Evolutionary conservation across 129 eudicot species (phyloP).

Genomic region (Cynara cardunculus): DNA sequence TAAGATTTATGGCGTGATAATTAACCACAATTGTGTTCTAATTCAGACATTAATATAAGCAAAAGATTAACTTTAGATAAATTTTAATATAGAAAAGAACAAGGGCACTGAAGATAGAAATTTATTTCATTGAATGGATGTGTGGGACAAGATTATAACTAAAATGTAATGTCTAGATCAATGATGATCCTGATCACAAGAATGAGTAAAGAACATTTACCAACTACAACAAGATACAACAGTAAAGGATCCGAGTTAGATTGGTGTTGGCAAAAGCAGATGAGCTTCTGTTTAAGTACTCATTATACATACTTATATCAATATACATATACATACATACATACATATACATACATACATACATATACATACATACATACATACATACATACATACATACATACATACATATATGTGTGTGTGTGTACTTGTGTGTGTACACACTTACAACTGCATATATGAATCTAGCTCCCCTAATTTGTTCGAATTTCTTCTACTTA

Average conservation of each 20-base stretch:
- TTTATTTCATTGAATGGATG: too few relatives aligned
- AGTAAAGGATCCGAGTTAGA: neutral
- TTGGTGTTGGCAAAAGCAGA: neutral
- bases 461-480: too few relatives aligned
- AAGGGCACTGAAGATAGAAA: constrained; percentile 3
- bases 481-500: too few relatives aligned
- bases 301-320: neutral
- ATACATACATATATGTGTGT: too few relatives aligned
- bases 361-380: too few relatives aligned
- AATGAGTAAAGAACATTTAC: neutral
- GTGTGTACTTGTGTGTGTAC: too few relatives aligned
- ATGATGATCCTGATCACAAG: constrained; percentile 7
- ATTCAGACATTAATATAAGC: neutral
- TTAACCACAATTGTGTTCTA: neutral
- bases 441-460: too few relatives aligned
- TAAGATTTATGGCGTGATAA: constrained; percentile 13
- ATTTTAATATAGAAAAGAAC: neutral
- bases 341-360: too few relatives aligned
- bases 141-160: too few relatives aligned
- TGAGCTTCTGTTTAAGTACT: neutral
- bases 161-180: constrained; percentile 16
- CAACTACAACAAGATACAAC: neutral
- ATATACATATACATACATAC: too few relatives aligned
- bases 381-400: too few relatives aligned
- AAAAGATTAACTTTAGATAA: too few relatives aligned